phyloP scores from a whole-genome alignment of 164 flowering plant species.

The Vitis rupestris region DNA sequence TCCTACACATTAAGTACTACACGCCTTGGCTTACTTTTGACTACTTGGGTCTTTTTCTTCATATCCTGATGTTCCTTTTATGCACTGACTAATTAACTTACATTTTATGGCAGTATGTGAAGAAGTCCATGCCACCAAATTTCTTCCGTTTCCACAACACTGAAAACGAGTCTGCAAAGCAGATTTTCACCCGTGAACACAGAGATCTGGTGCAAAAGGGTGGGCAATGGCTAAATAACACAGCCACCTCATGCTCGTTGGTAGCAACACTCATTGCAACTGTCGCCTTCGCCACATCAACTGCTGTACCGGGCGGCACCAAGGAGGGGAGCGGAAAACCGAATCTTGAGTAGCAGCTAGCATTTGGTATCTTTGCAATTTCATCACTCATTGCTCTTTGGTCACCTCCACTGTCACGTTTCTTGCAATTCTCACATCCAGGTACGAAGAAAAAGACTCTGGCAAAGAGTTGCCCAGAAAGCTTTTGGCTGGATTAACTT shows the following conservation, averaged over 20 bases:
- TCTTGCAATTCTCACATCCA: slow-evolving; percentile 25
- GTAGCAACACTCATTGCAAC: slow-evolving; percentile 28
- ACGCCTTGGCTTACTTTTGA: too few species aligned
- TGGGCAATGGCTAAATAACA: slow-evolving; percentile 18
- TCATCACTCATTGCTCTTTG: slow-evolving; percentile 21
- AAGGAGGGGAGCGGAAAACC: slow-evolving; percentile 3
- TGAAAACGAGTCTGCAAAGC: slow-evolving; percentile 7
- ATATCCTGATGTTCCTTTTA: too few species aligned
- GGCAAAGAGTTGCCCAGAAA: slow-evolving; percentile 12
- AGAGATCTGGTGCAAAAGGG: slow-evolving; percentile 2
- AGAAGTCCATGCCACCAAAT: slow-evolving; percentile 14
- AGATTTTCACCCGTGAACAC: slow-evolving; percentile 18
- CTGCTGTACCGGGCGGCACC: slow-evolving; percentile 20
- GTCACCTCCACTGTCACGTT: slow-evolving; percentile 21
- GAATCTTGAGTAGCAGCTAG: slow-evolving; percentile 3
- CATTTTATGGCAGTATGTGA: slow-evolving; percentile 15
- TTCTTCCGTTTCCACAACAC: slow-evolving; percentile 17
- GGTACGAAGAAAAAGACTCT: slow-evolving; percentile 20
- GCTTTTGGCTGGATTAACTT: slow-evolving; percentile 19
- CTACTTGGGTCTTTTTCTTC: too few species aligned
- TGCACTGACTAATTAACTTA: too few species aligned
- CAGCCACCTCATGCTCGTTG: slow-evolving; percentile 21
- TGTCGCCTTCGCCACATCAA: slow-evolving; percentile 26
- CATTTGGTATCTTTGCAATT: slow-evolving; percentile 19
- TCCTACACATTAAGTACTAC: too few species aligned